Evolutionary conservation across 306 rosid genomes (phyloP), one percentile per base, ranked within the genome.

Genomic region (Cicer pinnatifidum): DNA sequence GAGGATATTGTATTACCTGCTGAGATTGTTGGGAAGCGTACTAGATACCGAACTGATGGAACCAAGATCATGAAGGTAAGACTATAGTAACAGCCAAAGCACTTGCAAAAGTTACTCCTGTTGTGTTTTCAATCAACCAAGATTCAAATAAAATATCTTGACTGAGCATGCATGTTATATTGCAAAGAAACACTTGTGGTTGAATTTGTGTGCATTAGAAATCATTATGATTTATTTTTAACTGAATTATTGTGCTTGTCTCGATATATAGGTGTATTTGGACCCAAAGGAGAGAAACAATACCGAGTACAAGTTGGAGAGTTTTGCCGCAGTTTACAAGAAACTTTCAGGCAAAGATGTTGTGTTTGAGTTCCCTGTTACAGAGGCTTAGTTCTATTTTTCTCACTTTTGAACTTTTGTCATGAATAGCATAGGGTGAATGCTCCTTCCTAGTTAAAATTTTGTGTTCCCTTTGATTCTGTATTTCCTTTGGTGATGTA

Each of bases 11-110:
- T 92, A 6, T 78, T 86, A 71, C 97, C 97, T 43, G 96, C 96
- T 62, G 97, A 92, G 83, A 92, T 92, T 84, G 92, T 85, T 70
- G 97, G 97, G 17, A 92, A 92, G 87, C 92, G 97, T 9, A 69
- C 44, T 78, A 80, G 96, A 76, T 92, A 87, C 64, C 53, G 85
- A 12, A 12, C 87, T 62, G 96, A 92, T 78, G 94, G 96, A 51
- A 79, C 97, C 69, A 92, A 88, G 87, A 85, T 88, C 37, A 84
- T 85, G 85, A 92, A 92, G 96, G 97, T 88, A 70, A 71, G 69
- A 9, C 33, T 2, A 17, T 41, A 45, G 35, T 28, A 1, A 48
- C 15, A 41, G 8, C 45, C 9, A 6, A 7, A 41, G 8, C 1
- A 41, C 45, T 7, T 65, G 43, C 5, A 9, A 16, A 20, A 63